Base-by-base conservation (phyloP, 331 rosid genomes). In the Malus hybrid region DNA sequence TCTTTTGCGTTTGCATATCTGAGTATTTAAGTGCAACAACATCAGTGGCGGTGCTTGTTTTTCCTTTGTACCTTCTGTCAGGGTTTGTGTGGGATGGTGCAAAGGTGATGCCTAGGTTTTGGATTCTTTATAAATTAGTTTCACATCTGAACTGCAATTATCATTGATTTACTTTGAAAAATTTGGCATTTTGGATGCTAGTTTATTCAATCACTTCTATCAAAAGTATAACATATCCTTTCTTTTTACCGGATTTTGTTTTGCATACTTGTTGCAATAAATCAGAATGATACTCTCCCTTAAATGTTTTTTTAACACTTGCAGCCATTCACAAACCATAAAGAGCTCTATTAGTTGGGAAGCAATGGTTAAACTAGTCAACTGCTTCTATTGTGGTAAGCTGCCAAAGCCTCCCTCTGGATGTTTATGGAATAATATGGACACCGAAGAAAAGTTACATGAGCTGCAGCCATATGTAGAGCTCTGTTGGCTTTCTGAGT, bases 381-480 rank as follows among this genome's bases (percentile, higher is more conserved):
- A 80, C 31, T 90, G 85, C 93, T 86, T 90, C 82, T 90, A 94
- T 79, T 86, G 96, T 57, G 78, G 82, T 66, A 70, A 82, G 82
- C 79, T 91, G 76, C 91, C 91, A 63, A 87, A 77, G 75, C 96
- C 90, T 72, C 94, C 93, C 57, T 78, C 83, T 36, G 97, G 90
- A 70, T 94, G 98, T 69, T 42, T 85, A 79, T 94, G 98, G 98
- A 80, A 82, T 81, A 86, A 85, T 73, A 88, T 90, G 97, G 80
- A 82, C 72, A 80, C 80, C 61, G 78, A 86, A 80, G 86, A 85
- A 80, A 94, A 91, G 89, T 79, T 94, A 32, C 62, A 55, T 31
- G 82, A 80, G 86, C 80, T 94, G 62, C 80, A 82, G 70, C 85
- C 90, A 46, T 94, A 90, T 76, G 75, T 90, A 77, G 98, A 94